Conservation (phyloP, 73 alveolate species). For the Paramecium caudatum region DNA sequence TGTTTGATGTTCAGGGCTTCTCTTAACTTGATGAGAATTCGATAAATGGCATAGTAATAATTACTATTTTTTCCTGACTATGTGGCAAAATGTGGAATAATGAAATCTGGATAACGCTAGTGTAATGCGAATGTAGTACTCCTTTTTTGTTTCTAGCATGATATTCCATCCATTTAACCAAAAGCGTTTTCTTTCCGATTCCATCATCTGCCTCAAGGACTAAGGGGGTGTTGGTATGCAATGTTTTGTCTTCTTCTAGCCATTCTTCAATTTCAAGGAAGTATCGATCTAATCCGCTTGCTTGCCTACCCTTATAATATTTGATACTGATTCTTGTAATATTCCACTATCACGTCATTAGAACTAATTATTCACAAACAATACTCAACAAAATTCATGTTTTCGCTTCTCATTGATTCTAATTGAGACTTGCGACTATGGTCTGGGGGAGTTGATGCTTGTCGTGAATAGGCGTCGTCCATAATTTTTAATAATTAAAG, state of each 20-base stretch:
- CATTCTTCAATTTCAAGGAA: slow-evolving; percentile 74
- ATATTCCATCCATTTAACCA: slow-evolving; percentile 82
- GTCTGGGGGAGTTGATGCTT: background rate
- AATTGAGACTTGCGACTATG: background rate
- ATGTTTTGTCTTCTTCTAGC: slow-evolving; percentile 60
- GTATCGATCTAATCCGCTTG: slow-evolving; percentile 69
- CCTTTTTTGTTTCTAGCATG: slow-evolving; percentile 71
- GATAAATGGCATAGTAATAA: slow-evolving; percentile 62
- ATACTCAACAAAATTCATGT: slow-evolving; percentile 64
- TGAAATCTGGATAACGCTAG: slow-evolving; percentile 61
- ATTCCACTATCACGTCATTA: slow-evolving; percentile 56
- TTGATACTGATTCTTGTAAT: slow-evolving; percentile 60
- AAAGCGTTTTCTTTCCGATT: slow-evolving; percentile 79
- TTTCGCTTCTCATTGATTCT: slow-evolving; percentile 48
- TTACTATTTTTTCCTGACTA: slow-evolving; percentile 55
- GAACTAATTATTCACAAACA: slow-evolving; percentile 8
- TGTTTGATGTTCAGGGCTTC: slow-evolving; percentile 80
- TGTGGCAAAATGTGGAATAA: slow-evolving; percentile 62
- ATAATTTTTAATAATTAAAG: background rate
- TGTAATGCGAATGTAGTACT: background rate
- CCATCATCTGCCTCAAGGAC: slow-evolving; percentile 84
- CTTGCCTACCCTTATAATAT: slow-evolving; percentile 16
- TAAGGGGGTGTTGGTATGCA: slow-evolving; percentile 76
- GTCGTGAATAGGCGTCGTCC: background rate
- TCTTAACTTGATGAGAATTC: slow-evolving; percentile 55